Evolutionary conservation across 352 stramenopile species (phyloP), one percentile per base, ranked within the genome.

Genomic region (Phytophthora europaea): DNA sequence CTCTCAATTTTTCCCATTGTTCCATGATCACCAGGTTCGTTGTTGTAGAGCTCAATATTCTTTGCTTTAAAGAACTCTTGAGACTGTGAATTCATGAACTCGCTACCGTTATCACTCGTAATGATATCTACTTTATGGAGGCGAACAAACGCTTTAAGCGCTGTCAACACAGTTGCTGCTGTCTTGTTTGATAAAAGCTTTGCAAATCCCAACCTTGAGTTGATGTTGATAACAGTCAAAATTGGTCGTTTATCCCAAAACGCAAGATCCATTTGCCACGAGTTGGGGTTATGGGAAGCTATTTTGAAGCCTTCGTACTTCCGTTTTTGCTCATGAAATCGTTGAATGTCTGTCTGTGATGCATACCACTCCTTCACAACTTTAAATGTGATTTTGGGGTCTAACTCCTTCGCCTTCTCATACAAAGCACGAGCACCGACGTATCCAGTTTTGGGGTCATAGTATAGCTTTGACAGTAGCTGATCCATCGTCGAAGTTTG

Each of bases 1-100:
- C 75, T 34, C 61, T 81, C 78, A 31, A 85, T 84, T 57, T 85
- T 85, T 28, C 78, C 80, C 66, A 85, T 76, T 2, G 73, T 80
- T 8, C 45, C 45, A 47, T 85, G 72, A 67, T 88, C 75, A 43
- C 72, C 77, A 3, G 60, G 52, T 26, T 83, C 80, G 38, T 81
- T 83, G 26, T 83, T 84, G 61, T 67, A 82, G 52, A 83, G 75
- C 15, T 77, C 63, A 56, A 84, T 87, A 13, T 67, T 73, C 12
- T 81, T 73, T 2, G 18, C 18, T 62, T 80, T 71, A 6, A 84
- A 71, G 26, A 67, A 80, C 23, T 47, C 36, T 60, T 79, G 67
- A 56, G 68, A 56, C n/a, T 57, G 18, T 1, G 67, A 55, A 28
- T 83, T 84, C 63, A 83, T 74, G 33, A 82, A 84, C 52, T 84